phyloP scores from a whole-genome alignment of 495 filamentous ascomycete species.

The Daldinia vernicosa region DNA sequence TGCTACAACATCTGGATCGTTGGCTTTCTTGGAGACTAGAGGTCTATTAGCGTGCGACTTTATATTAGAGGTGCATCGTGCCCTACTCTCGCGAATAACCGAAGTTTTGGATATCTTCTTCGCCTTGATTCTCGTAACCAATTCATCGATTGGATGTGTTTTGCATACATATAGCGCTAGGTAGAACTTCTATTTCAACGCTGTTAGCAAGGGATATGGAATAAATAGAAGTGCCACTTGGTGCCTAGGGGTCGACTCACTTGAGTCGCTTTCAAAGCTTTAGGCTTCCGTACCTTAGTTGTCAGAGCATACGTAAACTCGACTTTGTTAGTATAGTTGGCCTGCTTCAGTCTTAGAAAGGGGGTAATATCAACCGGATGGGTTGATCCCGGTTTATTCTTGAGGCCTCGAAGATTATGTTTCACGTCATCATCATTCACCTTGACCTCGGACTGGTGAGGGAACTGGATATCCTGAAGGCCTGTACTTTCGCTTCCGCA shows the following conservation, averaged over 20 bases:
- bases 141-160: slow-evolving; percentile 71
- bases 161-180: slow-evolving; percentile 78
- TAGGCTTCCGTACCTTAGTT: slow-evolving; percentile 66
- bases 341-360: slow-evolving; percentile 69
- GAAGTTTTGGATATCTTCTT: slow-evolving; percentile 81
- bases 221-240: slow-evolving; percentile 17
- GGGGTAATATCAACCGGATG: slow-evolving; percentile 89
- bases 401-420: slow-evolving; percentile 87
- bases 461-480: slow-evolving; percentile 84
- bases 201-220: slow-evolving; percentile 29
- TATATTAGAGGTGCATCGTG: not conserved
- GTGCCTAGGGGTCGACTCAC: slow-evolving; percentile 31
- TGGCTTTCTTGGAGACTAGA: slow-evolving; percentile 79
- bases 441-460: slow-evolving; percentile 89
- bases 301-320: slow-evolving; percentile 93
- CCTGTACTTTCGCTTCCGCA: slow-evolving; percentile 69
- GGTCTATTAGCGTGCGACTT: slow-evolving; percentile 32
- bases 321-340: slow-evolving; percentile 76
- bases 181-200: slow-evolving; percentile 72
- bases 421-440: slow-evolving; percentile 89
- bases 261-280: slow-evolving; percentile 30
- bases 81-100: slow-evolving; percentile 82
- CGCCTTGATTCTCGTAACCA: slow-evolving; percentile 71
- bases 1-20: slow-evolving; percentile 86
- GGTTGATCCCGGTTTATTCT: slow-evolving; percentile 94